phyloP scores from a whole-genome alignment of 148 eudicot genomes.

The Vaccinium macrocarpon region DNA sequence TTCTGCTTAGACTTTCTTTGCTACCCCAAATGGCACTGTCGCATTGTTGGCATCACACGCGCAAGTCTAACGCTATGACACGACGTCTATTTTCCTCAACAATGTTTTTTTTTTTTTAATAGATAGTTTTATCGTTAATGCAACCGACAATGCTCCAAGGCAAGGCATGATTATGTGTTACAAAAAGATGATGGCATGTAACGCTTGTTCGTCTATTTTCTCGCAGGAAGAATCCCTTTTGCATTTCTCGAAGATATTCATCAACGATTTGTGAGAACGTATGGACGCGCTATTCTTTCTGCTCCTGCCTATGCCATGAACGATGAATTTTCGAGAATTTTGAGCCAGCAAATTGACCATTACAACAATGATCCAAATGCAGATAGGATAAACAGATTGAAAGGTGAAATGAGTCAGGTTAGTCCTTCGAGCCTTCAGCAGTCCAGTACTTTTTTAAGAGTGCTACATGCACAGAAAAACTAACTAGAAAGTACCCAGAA shows the following conservation, averaged over 20 bases:
- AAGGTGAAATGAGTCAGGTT: constrained; percentile 99
- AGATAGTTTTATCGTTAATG: neutral
- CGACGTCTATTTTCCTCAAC: too few relatives aligned
- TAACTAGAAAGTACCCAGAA: too few relatives aligned
- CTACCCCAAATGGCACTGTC: too few relatives aligned
- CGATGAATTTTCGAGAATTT: constrained; percentile 89
- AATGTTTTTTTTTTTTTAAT: too few relatives aligned
- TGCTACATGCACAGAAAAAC: too few relatives aligned
- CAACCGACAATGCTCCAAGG: neutral
- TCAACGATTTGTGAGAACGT: constrained; percentile 86
- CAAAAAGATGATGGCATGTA: neutral
- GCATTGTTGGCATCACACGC: too few relatives aligned
- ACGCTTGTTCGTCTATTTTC: neutral
- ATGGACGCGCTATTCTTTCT: constrained; percentile 71
- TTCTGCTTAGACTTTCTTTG: too few relatives aligned
- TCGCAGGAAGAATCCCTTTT: constrained; percentile 89
- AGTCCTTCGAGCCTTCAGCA: neutral
- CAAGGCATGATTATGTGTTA: neutral
- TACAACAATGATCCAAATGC: constrained; percentile 88
- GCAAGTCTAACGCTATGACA: too few relatives aligned
- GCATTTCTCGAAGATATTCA: constrained; percentile 94
- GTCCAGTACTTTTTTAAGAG: too few relatives aligned
- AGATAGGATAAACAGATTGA: constrained; percentile 77
- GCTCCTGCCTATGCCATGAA: constrained; percentile 93
- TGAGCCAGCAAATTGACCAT: constrained; percentile 89